Evolutionary conservation across 805 yeast genomes (phyloP).

Genomic region (Hanseniaspora thailandica): DNA sequence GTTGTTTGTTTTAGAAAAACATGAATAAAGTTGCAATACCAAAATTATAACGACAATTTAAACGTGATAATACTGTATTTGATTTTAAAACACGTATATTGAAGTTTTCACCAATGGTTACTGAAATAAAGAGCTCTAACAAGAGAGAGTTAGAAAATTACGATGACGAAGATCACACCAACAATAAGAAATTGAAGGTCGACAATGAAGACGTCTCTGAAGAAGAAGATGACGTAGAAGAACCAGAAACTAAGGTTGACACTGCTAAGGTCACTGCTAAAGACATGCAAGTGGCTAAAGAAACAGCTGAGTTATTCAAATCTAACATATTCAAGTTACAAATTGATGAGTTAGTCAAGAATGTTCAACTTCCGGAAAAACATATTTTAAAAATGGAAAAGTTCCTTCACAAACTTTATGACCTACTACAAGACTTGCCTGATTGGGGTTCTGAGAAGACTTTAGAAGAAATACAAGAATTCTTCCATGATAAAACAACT

Average conservation of each 20-base stretch:
- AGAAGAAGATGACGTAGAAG: constrained; percentile 17
- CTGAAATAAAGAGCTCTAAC: not conserved
- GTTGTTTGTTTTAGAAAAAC: too few species aligned
- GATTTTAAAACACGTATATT: not conserved
- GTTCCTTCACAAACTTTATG: constrained; percentile 62
- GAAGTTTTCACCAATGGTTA: not conserved
- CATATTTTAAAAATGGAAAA: constrained; percentile 58
- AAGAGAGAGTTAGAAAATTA: constrained; percentile 13
- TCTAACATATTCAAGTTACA: constrained; percentile 91
- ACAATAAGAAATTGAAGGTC: constrained; percentile 1
- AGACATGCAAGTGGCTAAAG: constrained; percentile 83
- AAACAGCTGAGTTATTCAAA: constrained; percentile 86
- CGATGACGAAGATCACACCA: constrained; percentile 14
- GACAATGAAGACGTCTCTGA: constrained; percentile 10
- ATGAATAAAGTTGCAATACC: too few species aligned
- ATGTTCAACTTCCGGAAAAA: constrained; percentile 60
- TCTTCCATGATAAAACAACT: constrained; percentile 41
- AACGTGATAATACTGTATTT: not conserved
- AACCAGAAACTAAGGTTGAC: constrained; percentile 12
- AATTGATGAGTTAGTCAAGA: constrained; percentile 80
- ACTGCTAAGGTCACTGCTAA: constrained; percentile 40
- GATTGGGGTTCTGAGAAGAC: constrained; percentile 37
- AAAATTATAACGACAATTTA: too few species aligned
- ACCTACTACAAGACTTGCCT: constrained; percentile 53
- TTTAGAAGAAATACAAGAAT: constrained; percentile 47